A percentile compares a stretch with the other conserved stretches of the same genome.
Evolutionary conservation across 257 asterid species (phyloP).

Genomic region (Cordia subcordata): DNA sequence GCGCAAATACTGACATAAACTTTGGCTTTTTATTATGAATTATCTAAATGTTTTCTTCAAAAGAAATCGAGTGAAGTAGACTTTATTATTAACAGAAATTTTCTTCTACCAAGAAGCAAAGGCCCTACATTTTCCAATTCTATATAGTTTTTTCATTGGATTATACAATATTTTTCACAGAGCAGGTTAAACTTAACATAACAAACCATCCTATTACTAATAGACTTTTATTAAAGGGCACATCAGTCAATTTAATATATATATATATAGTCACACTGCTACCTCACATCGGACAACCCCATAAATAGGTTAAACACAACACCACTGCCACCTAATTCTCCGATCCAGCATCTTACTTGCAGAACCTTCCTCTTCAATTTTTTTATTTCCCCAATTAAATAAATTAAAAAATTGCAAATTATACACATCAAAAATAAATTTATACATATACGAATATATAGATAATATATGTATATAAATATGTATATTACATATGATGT

Average conservation of each 20-base stretch:
- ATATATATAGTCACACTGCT: not conserved
- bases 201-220: not conserved
- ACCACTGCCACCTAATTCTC: constrained; percentile 50
- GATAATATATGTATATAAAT: not conserved
- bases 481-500: constrained; percentile 2
- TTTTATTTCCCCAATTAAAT: constrained; percentile 7
- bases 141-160: too few species aligned
- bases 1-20: too few species aligned
- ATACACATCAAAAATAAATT: not conserved
- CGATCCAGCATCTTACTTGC: constrained; percentile 37
- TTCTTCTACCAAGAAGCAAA: not conserved
- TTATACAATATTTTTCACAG: not conserved
- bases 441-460: too few species aligned
- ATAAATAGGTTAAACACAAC: constrained; percentile 13
- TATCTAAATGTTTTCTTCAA: too few species aligned
- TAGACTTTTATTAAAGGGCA: constrained; percentile 25
- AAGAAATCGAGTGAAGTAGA: too few species aligned
- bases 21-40: too few species aligned
- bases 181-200: constrained; percentile 1
- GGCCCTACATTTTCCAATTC: not conserved
- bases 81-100: not conserved
- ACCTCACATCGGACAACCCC: constrained; percentile 13
- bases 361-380: constrained; percentile 40
- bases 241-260: constrained; percentile 11
- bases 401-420: too few species aligned